phyloP scores from a whole-genome alignment of 352 stramenopile genomes.

The Phytophthora sansomeana region DNA sequence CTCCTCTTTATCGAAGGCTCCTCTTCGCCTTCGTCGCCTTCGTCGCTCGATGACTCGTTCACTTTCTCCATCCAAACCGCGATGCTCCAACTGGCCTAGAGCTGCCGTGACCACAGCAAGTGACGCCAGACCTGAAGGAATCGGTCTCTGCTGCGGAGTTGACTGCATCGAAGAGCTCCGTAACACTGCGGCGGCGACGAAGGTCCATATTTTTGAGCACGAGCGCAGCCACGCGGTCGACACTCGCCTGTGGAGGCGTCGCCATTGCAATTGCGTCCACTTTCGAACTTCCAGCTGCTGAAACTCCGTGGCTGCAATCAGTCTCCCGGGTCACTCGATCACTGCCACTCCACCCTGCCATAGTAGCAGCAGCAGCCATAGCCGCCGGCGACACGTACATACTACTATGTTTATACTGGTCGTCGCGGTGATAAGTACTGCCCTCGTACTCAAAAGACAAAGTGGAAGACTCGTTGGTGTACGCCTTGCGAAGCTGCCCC shows the following conservation, averaged over 20 bases:
- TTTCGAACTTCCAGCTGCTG: constrained; percentile 2
- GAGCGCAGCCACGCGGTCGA: constrained; percentile 58
- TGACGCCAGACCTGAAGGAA: constrained; percentile 36
- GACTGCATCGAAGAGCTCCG: constrained; percentile 64
- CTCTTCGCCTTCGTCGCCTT: constrained; percentile 16
- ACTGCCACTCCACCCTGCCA: constrained; percentile 42
- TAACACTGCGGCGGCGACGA: constrained; percentile 58
- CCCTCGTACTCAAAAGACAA: constrained; percentile 82
- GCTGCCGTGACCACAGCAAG: constrained; percentile 66
- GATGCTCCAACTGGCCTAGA: constrained; percentile 58
- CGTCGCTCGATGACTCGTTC: constrained; percentile 20
- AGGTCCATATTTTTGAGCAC: constrained; percentile 72
- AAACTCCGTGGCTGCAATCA: constrained; percentile 12
- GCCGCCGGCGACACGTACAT: constrained; percentile 77
- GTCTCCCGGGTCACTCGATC: constrained; percentile 37
- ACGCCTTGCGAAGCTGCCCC: constrained; percentile 83
- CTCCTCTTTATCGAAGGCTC: constrained; percentile 34
- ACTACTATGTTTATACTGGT: constrained; percentile 83
- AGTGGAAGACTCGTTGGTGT: constrained; percentile 81
- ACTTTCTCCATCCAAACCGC: constrained; percentile 65
- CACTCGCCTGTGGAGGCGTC: constrained; percentile 20
- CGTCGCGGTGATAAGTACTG: constrained; percentile 72
- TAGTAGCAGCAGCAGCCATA: constrained; percentile 32
- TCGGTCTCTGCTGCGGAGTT: constrained; percentile 23
- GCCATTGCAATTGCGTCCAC: constrained; percentile 16